Percentiles rank a stretch among this genome's conserved stretches.
phyloP scores from a whole-genome alignment of 495 filamentous ascomycete species.

The Penicillium antarcticum region DNA sequence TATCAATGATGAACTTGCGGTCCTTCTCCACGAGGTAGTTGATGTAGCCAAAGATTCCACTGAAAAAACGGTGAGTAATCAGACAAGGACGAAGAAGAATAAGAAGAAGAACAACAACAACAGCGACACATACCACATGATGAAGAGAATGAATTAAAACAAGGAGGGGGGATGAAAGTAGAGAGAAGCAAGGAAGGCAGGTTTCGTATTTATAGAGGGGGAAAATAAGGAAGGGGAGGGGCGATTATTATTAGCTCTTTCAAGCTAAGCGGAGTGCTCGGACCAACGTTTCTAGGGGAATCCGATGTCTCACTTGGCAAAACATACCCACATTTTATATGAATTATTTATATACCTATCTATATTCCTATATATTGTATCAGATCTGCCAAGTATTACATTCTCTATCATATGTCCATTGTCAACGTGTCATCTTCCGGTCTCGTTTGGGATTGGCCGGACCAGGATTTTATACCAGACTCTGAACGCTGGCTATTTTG shows the following conservation, averaged over 20 bases:
- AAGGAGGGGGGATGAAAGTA: not conserved
- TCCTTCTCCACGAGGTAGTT: conserved; percentile 91
- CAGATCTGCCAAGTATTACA: too few relatives aligned
- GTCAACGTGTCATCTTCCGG: too few relatives aligned
- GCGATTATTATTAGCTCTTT: conserved; percentile 15
- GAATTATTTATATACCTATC: too few relatives aligned
- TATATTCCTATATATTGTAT: too few relatives aligned
- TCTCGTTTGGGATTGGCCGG: too few relatives aligned
- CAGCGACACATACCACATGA: conserved; percentile 44
- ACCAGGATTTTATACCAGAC: too few relatives aligned
- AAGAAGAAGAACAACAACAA: too few relatives aligned
- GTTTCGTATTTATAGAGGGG: conserved; percentile 28
- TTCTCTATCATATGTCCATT: too few relatives aligned
- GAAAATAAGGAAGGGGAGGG: conserved; percentile 14
- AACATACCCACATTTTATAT: too few relatives aligned
- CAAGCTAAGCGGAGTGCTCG: conserved; percentile 1
- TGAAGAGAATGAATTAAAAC: conserved; percentile 9
- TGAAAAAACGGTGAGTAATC: conserved; percentile 30
- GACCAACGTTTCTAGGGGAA: conserved; percentile 6
- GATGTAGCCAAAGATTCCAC: conserved; percentile 99
- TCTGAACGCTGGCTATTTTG: too few relatives aligned
- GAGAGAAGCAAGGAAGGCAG: conserved; percentile 9
- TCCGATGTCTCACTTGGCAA: conserved; percentile 6
- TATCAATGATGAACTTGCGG: conserved; percentile 88
- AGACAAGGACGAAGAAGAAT: not conserved